Evolutionary conservation across 2,329 filamentous ascomycete species (phyloP).

Genomic region (Microdochium bolleyi): DNA sequence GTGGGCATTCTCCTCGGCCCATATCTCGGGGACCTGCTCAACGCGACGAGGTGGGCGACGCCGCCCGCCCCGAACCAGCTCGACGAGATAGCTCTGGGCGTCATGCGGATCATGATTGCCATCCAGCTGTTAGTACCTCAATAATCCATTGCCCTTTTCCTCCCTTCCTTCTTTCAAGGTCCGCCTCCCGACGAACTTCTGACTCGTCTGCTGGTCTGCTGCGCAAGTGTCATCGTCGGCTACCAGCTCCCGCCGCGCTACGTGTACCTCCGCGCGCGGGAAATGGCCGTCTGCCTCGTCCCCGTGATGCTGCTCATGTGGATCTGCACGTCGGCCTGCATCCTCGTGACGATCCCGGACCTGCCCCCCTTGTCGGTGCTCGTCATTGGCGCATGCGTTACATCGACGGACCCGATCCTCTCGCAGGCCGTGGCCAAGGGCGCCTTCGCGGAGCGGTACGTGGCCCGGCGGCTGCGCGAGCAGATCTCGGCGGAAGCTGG

Average conservation of each 20-base stretch:
- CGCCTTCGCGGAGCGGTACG: constrained; percentile 55
- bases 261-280: not conserved
- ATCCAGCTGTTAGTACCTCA: not conserved
- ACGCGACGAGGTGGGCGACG: not conserved
- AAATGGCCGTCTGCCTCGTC: constrained; percentile 30
- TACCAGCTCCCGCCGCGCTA: not conserved
- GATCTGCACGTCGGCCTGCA: constrained; percentile 42
- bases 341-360: constrained; percentile 52
- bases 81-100: not conserved
- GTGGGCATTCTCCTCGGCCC: not conserved
- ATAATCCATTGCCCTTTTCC: no score
- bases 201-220: no score
- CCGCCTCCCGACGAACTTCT: no score
- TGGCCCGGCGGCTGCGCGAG: constrained; percentile 57
- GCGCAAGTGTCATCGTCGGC: not conserved
- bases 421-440: constrained; percentile 49
- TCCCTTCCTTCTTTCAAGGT: no score
- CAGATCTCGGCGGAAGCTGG: constrained; percentile 58
- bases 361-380: constrained; percentile 52
- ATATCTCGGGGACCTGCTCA: not conserved
- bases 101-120: not conserved
- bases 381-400: constrained; percentile 59
- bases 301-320: constrained; percentile 65
- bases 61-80: not conserved
- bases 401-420: constrained; percentile 63